Evolutionary conservation across 2,329 filamentous ascomycete species (phyloP), one percentile per base, ranked within the genome.

Genomic region (Ophiostoma triangulosporum): DNA sequence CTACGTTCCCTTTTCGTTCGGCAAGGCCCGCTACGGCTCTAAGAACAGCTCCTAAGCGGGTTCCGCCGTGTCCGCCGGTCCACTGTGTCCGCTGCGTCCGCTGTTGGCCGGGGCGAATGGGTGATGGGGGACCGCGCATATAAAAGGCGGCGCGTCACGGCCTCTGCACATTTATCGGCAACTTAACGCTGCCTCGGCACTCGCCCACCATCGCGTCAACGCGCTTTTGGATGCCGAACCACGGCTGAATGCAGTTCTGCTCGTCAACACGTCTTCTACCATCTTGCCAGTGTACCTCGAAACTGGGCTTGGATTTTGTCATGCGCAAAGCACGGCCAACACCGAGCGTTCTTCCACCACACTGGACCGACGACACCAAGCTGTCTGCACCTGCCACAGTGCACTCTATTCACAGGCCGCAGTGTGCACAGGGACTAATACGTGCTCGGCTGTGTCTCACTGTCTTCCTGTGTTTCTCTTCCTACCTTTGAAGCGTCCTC

Each of bases 1-100:
- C 72, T 98, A 95, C 67, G 89, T 95, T 29, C 89, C 90, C 38
- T 95, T 96, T 73, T 84, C 87, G 38, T 81, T 95, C 60, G 90
- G 90, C 69, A 96, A 96, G 80, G 77, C 86, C 59, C 83, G 80
- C 66, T 94, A 93, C 68, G 73, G 69, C 68, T 73, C 69, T 66
- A 84, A 82, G 73, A 77, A 73, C 70, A 81, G 72, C 70, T 27
- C 50, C 14, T 57, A 48, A 40, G 38, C 49, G n/a, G 36, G 20
- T 29, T 17, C 14, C 8, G 15, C n/a, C 7, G 4, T n/a, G n/a
- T n/a, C n/a, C n/a, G n/a, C n/a, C n/a, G n/a, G n/a, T n/a, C n/a
- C n/a, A n/a, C n/a, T n/a, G n/a, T n/a, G n/a, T n/a, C n/a, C 7
- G 26, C 15, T 29, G 24, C n/a, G 27, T 22, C 33, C 14, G 14